Conservation (phyloP, 352 stramenopile species). For the Phytophthora crassamura region DNA sequence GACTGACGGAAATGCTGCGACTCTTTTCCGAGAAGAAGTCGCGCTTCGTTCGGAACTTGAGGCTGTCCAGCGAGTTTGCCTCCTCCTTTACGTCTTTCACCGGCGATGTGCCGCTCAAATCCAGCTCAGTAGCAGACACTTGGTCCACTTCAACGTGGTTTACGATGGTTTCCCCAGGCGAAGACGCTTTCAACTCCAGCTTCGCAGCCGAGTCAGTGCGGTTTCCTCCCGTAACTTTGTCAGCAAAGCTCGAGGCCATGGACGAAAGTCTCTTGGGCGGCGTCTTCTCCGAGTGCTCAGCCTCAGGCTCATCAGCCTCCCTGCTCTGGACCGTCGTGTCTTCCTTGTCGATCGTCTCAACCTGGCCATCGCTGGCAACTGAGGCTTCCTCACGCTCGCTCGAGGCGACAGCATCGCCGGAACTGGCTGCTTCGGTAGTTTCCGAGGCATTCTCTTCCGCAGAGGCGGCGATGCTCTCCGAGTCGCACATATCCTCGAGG, state of each 20-base stretch:
- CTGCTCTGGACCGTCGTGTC: constrained; percentile 11
- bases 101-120: constrained; percentile 31
- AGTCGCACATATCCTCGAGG: constrained; percentile 23
- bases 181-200: constrained; percentile 28
- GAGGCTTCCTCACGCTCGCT: constrained; percentile 1
- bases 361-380: not conserved
- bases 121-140: constrained; percentile 38
- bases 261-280: constrained; percentile 29
- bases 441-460: not conserved
- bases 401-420: not conserved
- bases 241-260: constrained; percentile 38
- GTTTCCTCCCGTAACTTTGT: constrained; percentile 25
- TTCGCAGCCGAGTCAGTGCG: constrained; percentile 37
- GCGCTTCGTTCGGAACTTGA: constrained; percentile 64
- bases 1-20: constrained; percentile 41
- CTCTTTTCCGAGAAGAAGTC: constrained; percentile 58
- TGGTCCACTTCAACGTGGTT: constrained; percentile 40
- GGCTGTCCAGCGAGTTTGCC: constrained; percentile 49
- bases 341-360: not conserved
- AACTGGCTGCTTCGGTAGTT: not conserved
- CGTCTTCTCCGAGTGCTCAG: constrained; percentile 22
- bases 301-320: constrained; percentile 1
- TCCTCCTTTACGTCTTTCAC: constrained; percentile 56
- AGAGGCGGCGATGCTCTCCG: not conserved
- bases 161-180: constrained; percentile 23